Base-by-base conservation (phyloP, 148 eudicot species). In the Mesembryanthemum crystallinum region DNA sequence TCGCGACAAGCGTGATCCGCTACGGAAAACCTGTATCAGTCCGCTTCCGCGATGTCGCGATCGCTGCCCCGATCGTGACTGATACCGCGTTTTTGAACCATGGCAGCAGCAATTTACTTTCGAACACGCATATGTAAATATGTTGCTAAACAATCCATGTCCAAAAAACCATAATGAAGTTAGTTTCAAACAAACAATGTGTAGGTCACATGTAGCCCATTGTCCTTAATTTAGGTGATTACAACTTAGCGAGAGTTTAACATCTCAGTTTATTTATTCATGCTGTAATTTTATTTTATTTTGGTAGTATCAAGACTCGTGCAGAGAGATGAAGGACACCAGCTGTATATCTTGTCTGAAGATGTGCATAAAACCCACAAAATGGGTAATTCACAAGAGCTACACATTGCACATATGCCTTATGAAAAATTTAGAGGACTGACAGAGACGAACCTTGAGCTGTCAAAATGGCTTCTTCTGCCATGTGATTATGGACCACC, bases 401-500 rank as follows among this genome's bases (percentile, higher is more conserved):
- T 78, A 74, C 78, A 33, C 67, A 74, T 23, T 67, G 71, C 52
- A 66, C 54, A 72, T 62, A 45, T 59, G n/a, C 2, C 33, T 67
- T 60, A 59, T 79, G 67, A 49, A 73, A 55, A n/a, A 23, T 65
- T 52, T 15, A 23, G 52, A 4, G 10, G 52, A 67, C 45, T 67
- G 51, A 29, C 30, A 39, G 30, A 42, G 29, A 24, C 4, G 52
- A 67, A 25, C 11, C 18, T 67, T 67, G 20, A 42, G 51, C 30
- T 39, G 51, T 23, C 54, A 51, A 27, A 57, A 51, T 69, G 74
- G 66, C 75, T 52, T 69, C 30, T 80, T 52, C 71, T 75, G 52
- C 30, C 78, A 80, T 79, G 78, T 80, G 78, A 80, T 69, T 63
- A 69, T 61, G 78, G 78, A 75, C 78, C 82, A 75, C 82, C 28